phyloP scores from a whole-genome alignment of 2,329 filamentous ascomycete species.

The Fusarium pseudoanthophilum region DNA sequence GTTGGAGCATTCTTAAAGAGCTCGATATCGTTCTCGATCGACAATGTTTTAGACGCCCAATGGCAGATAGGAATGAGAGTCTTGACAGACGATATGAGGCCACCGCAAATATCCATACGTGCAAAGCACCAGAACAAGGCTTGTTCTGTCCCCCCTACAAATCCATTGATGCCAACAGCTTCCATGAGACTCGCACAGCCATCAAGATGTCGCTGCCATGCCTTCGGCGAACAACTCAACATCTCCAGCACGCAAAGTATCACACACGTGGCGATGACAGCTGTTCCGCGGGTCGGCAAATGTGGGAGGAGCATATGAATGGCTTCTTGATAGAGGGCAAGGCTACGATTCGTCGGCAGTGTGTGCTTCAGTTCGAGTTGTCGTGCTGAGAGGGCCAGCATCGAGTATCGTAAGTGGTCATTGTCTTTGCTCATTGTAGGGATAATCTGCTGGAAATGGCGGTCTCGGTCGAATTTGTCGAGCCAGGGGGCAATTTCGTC shows the following conservation, averaged over 20 bases:
- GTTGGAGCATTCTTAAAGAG: conserved; percentile 50
- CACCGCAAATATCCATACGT: conserved; percentile 65
- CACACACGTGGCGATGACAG: conserved; percentile 63
- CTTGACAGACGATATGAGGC: conserved; percentile 61
- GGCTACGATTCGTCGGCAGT: conserved; percentile 52
- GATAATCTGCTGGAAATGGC: conserved; percentile 60
- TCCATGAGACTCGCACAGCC: conserved; percentile 63
- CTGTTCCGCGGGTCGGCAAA: conserved; percentile 58
- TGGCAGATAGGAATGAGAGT: conserved; percentile 60
- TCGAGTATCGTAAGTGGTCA: conserved; percentile 58
- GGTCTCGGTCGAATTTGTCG: conserved; percentile 63
- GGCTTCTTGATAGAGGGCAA: conserved; percentile 62
- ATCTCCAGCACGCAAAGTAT: conserved; percentile 66
- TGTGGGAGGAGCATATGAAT: conserved; percentile 61
- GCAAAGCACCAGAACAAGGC: conserved; percentile 67
- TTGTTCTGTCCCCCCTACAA: conserved; percentile 60
- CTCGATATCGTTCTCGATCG: conserved; percentile 46
- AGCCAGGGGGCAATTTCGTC: conserved; percentile 58
- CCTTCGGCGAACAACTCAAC: conserved; percentile 59
- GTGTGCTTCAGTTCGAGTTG: conserved; percentile 59
- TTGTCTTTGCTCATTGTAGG: conserved; percentile 58
- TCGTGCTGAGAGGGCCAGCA: conserved; percentile 62
- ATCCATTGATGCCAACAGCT: conserved; percentile 61
- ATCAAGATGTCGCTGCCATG: conserved; percentile 63
- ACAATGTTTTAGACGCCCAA: conserved; percentile 54